Evolutionary conservation across 108 stramenopile genomes (phyloP).

Genomic region (Cyclotella distinguenda): DNA sequence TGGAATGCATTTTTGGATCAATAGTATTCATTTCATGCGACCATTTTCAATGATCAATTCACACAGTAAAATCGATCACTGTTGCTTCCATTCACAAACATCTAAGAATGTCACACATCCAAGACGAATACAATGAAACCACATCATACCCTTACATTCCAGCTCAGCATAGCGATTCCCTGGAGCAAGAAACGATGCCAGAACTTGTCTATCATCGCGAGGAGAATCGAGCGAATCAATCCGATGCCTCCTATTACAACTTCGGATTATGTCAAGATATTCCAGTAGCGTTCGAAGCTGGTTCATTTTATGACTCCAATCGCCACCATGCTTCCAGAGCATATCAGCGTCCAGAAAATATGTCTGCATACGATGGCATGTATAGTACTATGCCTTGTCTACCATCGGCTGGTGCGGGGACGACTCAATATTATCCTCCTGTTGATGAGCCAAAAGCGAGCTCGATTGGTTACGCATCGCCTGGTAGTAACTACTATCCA

Average conservation of each 20-base stretch:
- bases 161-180: neutral
- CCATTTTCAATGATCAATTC: too few relatives aligned
- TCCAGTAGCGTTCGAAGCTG: neutral
- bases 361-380: neutral
- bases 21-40: too few relatives aligned
- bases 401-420: constrained; percentile 1
- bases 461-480: neutral
- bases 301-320: neutral
- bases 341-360: neutral
- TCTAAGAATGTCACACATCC: neutral
- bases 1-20: too few relatives aligned
- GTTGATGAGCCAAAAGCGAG: neutral
- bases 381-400: constrained; percentile 5
- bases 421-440: constrained; percentile 1
- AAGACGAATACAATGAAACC: neutral
- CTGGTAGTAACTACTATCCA: neutral
- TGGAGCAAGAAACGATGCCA: neutral
- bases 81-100: neutral
- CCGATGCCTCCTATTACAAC: neutral
- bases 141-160: neutral
- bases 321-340: neutral
- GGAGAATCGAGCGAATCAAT: neutral
- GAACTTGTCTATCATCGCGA: neutral
- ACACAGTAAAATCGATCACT: too few relatives aligned
- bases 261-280: neutral